Percentiles rank a stretch among this genome's conserved stretches.
These are phyloP conservation scores for Quercus cerris DNA, from an alignment of 306 rosid species.

Conservation along the genomic window DNA sequence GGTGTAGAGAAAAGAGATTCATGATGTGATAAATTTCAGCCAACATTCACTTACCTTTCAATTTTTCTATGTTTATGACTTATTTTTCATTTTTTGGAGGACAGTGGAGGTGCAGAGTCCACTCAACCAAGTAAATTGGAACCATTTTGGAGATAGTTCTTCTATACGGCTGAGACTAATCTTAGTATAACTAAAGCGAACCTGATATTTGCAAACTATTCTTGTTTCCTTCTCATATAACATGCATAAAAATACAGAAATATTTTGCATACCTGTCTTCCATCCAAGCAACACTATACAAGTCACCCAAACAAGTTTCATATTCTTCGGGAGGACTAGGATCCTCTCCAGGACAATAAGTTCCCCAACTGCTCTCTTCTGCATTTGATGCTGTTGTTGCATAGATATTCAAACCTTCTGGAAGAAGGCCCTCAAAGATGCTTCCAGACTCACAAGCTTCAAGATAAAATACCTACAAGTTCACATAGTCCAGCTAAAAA, in stretches of 20 bases:
- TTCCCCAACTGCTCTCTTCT: conserved; percentile 94
- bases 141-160: neutral
- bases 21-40: neutral
- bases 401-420: conserved; percentile 72
- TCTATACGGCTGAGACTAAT: neutral
- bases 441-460: conserved; percentile 99
- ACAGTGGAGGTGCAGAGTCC: neutral
- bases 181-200: neutral
- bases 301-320: conserved; percentile 84
- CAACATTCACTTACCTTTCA: neutral
- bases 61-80: neutral
- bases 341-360: conserved; percentile 84
- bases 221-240: conserved; percentile 12
- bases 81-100: neutral
- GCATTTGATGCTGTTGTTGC: conserved; percentile 90
- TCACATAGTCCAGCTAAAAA: conserved; percentile 10
- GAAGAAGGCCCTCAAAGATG: conserved; percentile 92
- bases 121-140: neutral
- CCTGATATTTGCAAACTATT: neutral
- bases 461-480: conserved; percentile 78
- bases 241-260: neutral
- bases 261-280: conserved; percentile 72
- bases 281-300: conserved; percentile 95
- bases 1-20: neutral
- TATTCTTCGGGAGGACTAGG: conserved; percentile 87